Conservation (phyloP, 1,284 basidiomycete species). For the Coniophora puteana region DNA sequence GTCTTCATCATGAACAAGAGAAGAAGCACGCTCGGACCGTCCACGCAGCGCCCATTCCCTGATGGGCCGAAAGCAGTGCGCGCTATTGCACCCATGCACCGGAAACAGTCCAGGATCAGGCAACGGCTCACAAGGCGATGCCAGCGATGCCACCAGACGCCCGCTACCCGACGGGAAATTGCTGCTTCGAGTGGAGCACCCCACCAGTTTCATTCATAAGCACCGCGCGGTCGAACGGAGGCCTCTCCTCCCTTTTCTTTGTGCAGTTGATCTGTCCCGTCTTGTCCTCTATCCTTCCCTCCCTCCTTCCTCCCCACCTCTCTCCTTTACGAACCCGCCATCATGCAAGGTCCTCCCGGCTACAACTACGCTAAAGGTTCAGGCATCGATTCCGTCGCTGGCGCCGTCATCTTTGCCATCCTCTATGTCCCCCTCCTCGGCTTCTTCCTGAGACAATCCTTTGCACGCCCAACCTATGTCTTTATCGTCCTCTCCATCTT, state of each 20-base stretch:
- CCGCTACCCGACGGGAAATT: too few relatives aligned
- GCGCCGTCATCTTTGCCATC: constrained; percentile 42
- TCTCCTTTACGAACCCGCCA: constrained; percentile 5
- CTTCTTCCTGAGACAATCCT: constrained; percentile 33
- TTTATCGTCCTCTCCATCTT: constrained; percentile 40
- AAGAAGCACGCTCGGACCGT: too few relatives aligned
- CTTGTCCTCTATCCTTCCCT: not conserved
- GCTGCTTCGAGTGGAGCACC: too few relatives aligned
- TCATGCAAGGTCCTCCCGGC: constrained; percentile 15
- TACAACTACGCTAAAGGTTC: constrained; percentile 35
- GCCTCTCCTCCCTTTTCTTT: not conserved
- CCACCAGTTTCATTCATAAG: too few relatives aligned
- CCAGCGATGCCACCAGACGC: too few relatives aligned
- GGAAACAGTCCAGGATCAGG: too few relatives aligned
- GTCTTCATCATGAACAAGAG: too few relatives aligned
- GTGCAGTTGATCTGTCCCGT: not conserved
- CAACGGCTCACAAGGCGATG: too few relatives aligned
- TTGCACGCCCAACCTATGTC: constrained; percentile 37
- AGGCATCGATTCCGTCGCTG: constrained; percentile 42
- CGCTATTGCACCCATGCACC: too few relatives aligned
- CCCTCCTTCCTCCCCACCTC: not conserved
- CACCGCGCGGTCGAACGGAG: constrained; percentile 20
- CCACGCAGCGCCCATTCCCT: too few relatives aligned
- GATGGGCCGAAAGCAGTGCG: too few relatives aligned
- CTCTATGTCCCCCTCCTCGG: constrained; percentile 36